These are phyloP conservation scores for Carnegiea gigantea DNA, from an alignment of 179 eudicot genomes.

Conservation along the genomic window DNA sequence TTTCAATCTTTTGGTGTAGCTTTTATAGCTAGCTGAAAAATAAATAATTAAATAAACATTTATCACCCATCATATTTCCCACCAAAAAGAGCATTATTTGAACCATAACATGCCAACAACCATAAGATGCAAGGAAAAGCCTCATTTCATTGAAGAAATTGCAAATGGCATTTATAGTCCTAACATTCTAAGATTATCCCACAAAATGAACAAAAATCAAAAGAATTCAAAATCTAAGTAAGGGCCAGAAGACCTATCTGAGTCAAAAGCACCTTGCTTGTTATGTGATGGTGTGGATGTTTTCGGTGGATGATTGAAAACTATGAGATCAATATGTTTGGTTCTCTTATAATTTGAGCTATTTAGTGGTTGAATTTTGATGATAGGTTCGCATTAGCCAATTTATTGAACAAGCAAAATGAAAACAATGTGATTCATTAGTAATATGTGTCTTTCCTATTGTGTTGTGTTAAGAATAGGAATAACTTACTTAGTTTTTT, in stretches of 20 bases:
- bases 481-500: no score
- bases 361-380: no score
- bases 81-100: conserved; percentile 3
- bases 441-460: no score
- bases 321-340: conserved; percentile 51
- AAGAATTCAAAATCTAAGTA: conserved; percentile 59
- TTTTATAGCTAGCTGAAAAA: conserved; percentile 19
- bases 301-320: conserved; percentile 41
- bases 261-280: conserved; percentile 48
- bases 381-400: no score
- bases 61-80: conserved; percentile 3
- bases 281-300: conserved; percentile 41
- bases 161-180: conserved; percentile 19
- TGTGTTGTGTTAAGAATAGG: no score
- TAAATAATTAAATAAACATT: background rate
- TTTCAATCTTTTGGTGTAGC: conserved; percentile 31
- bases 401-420: no score
- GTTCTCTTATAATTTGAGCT: no score
- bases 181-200: conserved; percentile 23
- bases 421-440: no score
- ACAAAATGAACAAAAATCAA: conserved; percentile 5
- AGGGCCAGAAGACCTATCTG: conserved; percentile 69
- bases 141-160: conserved; percentile 25
- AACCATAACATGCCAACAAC: background rate
- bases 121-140: background rate